Percentiles rank a stretch among this genome's conserved stretches.
Conservation (phyloP, 2,329 filamentous ascomycete species). For the Aspergillus fructus region DNA sequence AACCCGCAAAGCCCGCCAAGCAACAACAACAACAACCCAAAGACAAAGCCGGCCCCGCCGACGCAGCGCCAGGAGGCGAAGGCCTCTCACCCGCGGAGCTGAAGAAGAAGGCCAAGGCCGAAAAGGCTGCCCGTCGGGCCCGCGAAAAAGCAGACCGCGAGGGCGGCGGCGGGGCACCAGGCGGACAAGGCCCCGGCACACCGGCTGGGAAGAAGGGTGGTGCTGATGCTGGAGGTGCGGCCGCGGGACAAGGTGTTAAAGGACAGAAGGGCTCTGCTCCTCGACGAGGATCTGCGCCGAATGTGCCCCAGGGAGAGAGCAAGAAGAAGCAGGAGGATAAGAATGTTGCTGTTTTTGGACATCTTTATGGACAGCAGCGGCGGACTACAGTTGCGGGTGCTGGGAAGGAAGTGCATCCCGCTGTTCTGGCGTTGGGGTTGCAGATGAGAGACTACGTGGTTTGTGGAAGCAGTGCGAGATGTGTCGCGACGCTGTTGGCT, state of each 20-base stretch:
- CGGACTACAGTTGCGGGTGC: constrained; percentile 62
- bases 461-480: constrained; percentile 82
- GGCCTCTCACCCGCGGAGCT: constrained; percentile 63
- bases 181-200: constrained; percentile 21
- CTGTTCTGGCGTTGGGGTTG: constrained; percentile 79
- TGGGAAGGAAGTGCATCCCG: constrained; percentile 76
- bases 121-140: constrained; percentile 83
- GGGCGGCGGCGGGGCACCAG: constrained; percentile 36
- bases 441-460: constrained; percentile 88
- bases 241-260: constrained; percentile 30
- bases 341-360: constrained; percentile 74
- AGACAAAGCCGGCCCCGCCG: constrained; percentile 24
- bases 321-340: constrained; percentile 64
- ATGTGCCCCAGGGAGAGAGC: constrained; percentile 37
- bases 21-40: constrained; percentile 22
- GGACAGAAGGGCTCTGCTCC: constrained; percentile 29
- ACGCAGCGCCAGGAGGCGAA: constrained; percentile 27
- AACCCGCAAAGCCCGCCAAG: constrained; percentile 16
- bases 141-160: constrained; percentile 61
- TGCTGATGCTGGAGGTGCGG: constrained; percentile 21
- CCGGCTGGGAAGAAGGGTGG: constrained; percentile 32
- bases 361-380: constrained; percentile 75
- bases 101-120: constrained; percentile 86
- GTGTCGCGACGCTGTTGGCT: constrained; percentile 81
- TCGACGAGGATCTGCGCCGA: constrained; percentile 39